These are phyloP conservation scores for Trametes villosa DNA, from an alignment of 768 basidiomycete genomes.

Conservation along the genomic window DNA sequence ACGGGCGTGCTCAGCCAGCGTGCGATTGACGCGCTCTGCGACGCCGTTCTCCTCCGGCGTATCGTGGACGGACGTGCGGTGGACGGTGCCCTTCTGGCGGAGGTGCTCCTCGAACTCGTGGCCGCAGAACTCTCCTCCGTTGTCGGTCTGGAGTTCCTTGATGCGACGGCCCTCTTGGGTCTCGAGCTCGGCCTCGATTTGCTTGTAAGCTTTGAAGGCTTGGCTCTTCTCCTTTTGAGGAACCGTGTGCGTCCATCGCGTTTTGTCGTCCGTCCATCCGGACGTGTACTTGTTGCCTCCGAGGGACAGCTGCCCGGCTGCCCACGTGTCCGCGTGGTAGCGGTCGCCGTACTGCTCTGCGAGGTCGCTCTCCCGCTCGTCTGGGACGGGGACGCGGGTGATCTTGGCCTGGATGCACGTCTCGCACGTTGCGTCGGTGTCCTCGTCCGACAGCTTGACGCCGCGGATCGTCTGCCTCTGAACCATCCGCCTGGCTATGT, in stretches of 20 bases:
- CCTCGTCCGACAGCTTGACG: conserved; percentile 26
- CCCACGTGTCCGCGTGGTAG: conserved; percentile 50
- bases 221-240: conserved; percentile 40
- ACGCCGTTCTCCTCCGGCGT: conserved; percentile 34
- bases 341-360: conserved; percentile 38
- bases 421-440: conserved; percentile 37
- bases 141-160: conserved; percentile 45
- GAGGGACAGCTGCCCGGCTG: conserved; percentile 36
- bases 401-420: conserved; percentile 42
- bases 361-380: neutral
- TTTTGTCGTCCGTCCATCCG: conserved; percentile 37
- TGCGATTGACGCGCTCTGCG: conserved; percentile 28
- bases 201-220: conserved; percentile 36
- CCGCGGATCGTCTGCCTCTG: conserved; percentile 37
- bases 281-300: conserved; percentile 28
- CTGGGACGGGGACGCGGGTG: conserved; percentile 15
- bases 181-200: conserved; percentile 38
- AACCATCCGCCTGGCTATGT: conserved; percentile 29
- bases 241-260: conserved; percentile 29
- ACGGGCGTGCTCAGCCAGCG: conserved; percentile 1
- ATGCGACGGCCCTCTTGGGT: conserved; percentile 37
- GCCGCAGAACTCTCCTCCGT: conserved; percentile 38
- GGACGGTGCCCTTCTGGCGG: neutral
- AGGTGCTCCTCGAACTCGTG: conserved; percentile 1
- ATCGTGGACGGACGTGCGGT: conserved; percentile 24